Evolutionary conservation across 2,329 filamentous ascomycete species (phyloP).

Genomic region (Xylariaceae sp.): DNA sequence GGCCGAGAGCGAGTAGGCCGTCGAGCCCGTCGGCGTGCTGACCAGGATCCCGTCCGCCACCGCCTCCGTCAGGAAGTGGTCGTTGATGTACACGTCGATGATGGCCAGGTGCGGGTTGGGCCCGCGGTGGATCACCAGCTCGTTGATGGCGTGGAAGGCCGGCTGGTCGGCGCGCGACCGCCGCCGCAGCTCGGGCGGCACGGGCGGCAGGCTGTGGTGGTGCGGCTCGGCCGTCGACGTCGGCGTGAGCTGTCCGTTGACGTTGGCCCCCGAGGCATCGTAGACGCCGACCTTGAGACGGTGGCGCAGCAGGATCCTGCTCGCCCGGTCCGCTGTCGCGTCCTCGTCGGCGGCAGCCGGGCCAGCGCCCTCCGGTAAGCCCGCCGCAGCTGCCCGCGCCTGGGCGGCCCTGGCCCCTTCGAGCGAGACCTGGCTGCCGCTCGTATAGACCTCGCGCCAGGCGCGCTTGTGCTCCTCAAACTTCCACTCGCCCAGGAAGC

Average conservation of each 20-base stretch:
- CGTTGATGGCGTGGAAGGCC: conserved; percentile 73
- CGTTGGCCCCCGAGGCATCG: conserved; percentile 55
- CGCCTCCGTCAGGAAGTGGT: conserved; percentile 83
- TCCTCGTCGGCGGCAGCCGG: conserved; percentile 7
- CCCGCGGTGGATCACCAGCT: conserved; percentile 88
- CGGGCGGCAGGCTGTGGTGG: conserved; percentile 25
- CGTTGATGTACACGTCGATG: conserved; percentile 85
- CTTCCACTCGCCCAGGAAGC: conserved; percentile 94
- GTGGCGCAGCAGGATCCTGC: conserved; percentile 79
- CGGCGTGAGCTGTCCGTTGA: conserved; percentile 46
- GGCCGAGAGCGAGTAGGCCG: conserved; percentile 88
- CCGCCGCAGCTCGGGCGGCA: conserved; percentile 5
- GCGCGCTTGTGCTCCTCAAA: conserved; percentile 88
- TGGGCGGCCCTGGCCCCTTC: conserved; percentile 35
- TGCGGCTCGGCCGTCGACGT: conserved; percentile 37
- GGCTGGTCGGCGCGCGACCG: conserved; percentile 19
- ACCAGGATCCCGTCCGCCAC: conserved; percentile 94
- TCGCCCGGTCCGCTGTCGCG: conserved; percentile 66
- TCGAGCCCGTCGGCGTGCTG: conserved; percentile 88
- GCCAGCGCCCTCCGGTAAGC: conserved; percentile 21
- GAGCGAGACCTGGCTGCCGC: conserved; percentile 45
- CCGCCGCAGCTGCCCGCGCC: conserved; percentile 29
- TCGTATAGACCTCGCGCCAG: conserved; percentile 89
- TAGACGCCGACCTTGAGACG: conserved; percentile 81
- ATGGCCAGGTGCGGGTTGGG: conserved; percentile 84